Evolutionary conservation across 495 filamentous ascomycete genomes (phyloP), one percentile per base, ranked within the genome.

Genomic region (Cercophora scortea): DNA sequence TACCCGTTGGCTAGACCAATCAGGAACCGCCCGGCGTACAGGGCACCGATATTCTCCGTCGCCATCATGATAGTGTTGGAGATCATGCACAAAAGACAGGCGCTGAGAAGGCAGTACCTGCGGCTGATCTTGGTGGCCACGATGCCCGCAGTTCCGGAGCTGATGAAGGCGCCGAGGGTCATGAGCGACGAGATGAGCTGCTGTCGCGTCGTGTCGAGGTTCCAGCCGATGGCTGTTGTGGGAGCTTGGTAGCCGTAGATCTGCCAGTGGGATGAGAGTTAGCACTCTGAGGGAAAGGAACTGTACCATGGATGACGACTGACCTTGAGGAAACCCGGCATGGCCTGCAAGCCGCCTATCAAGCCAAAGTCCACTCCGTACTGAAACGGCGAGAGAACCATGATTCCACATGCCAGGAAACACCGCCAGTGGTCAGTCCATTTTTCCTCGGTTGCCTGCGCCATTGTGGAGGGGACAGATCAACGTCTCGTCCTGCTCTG

Each of bases 351-450:
- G 51, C 80, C 79, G 9, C 78, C 79, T 45, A 84, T 79, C 47
- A 82, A 66, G 12, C 78, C 79, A 57, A 82, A 84, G 52, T 85
- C 80, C 43, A 83, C 61, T 9, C 80, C 79, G 71, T 83, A 85
- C 58, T 83, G 80, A 56, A 85, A 85, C 0, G 80, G 77, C 42
- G 61, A 73, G 50, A 77, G 75, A 40, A 71, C 74, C 56, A 74
- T 73, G 19, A 73, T 69, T 48, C 65, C 71, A 58, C 70, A 74
- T 45, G 70, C 71, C n/a, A 67, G 13, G 51, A 74, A 62, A 16
- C 63, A 66, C 52, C 62, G 67, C 67, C 68, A 68, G 51, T 74
- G 71, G 52, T 62, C 64, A 25, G 59, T 68, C 62, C 62, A 64
- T 47, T 41, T 49, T 47, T 62, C 59, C 2, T 55, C 40, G 11